A percentile compares a stretch with the other conserved stretches of the same genome.
Evolutionary conservation across 164 flowering plant genomes (phyloP).

Genomic region (Vitis vinifera): ASM3070453v1 NC_081805.1:578501-579000

Average conservation of each 20-base stretch:
- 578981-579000: no score
- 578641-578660: neutral
- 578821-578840: neutral
- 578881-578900: constrained; percentile 6
- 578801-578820: constrained; percentile 43
- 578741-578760: neutral
- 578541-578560: constrained; percentile 6
- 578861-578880: neutral
- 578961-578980: no score
- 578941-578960: neutral
- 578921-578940: neutral
- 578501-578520: constrained; percentile 8
- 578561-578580: neutral
- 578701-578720: constrained; percentile 6
- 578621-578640: constrained; percentile 3
- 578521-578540: constrained; percentile 6
- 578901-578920: constrained; percentile 11
- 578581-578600: constrained; percentile 1
- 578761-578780: constrained; percentile 2
- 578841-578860: neutral
- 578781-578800: constrained; percentile 2
- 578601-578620: constrained; percentile 11
- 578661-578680: neutral
- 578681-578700: neutral
- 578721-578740: neutral